Percentiles rank a stretch among this genome's conserved stretches.
phyloP scores from a whole-genome alignment of 1,139 yeast species.

The Candida sp. region DNA sequence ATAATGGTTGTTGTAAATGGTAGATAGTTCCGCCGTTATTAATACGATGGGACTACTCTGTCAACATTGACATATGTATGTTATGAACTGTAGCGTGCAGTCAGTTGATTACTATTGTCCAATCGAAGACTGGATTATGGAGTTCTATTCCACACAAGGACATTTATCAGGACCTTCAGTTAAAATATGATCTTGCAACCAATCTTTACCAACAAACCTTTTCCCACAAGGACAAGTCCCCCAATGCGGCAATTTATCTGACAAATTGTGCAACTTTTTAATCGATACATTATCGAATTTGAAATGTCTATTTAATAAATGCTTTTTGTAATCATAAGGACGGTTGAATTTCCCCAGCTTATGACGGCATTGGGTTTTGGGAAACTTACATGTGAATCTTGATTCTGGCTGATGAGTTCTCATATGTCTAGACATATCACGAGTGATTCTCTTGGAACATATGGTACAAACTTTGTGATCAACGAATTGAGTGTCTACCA shows the following conservation, averaged over 20 bases:
- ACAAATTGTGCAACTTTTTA: conserved; percentile 48
- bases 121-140: background rate
- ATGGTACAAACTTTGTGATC: conserved; percentile 41
- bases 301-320: conserved; percentile 61
- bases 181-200: conserved; percentile 58
- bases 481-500: conserved; percentile 31
- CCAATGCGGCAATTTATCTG: conserved; percentile 47
- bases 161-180: conserved; percentile 30
- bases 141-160: conserved; percentile 16
- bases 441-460: conserved; percentile 55
- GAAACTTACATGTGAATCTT: conserved; percentile 58
- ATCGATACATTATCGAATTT: conserved; percentile 48
- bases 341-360: conserved; percentile 64
- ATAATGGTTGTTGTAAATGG: too few species aligned
- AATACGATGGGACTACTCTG: too few species aligned
- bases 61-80: too few species aligned
- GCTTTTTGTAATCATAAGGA: conserved; percentile 69
- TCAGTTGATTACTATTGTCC: too few species aligned
- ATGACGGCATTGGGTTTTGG: conserved; percentile 54
- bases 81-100: too few species aligned
- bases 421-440: conserved; percentile 66
- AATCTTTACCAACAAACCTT: conserved; percentile 45
- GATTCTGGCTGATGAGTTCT: conserved; percentile 60
- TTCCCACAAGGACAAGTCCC: conserved; percentile 62
- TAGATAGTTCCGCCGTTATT: too few species aligned